These are phyloP conservation scores for Przewalskia tangutica DNA, from an alignment of 257 asterid species.

Conservation along the genomic window DNA sequence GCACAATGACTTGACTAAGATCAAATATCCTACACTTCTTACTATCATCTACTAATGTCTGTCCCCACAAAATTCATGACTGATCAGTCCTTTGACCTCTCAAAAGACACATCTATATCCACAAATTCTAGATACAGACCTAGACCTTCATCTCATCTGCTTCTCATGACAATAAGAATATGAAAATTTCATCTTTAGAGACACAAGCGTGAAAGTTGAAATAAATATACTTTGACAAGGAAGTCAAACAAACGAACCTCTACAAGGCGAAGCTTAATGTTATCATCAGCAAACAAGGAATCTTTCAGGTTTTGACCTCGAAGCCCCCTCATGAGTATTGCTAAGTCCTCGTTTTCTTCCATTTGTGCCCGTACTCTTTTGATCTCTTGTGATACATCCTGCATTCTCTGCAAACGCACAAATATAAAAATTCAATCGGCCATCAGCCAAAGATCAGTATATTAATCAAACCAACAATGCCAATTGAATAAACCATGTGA, in stretches of 20 bases:
- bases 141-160: background rate
- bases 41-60: background rate
- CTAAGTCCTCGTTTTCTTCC: conserved; percentile 92
- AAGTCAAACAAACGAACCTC: conserved; percentile 45
- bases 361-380: conserved; percentile 92
- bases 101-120: background rate
- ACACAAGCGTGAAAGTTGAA: background rate
- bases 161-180: background rate
- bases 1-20: background rate
- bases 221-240: background rate
- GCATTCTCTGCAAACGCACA: conserved; percentile 69
- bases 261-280: conserved; percentile 78
- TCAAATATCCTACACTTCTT: background rate
- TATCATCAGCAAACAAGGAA: conserved; percentile 67
- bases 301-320: conserved; percentile 92
- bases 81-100: background rate
- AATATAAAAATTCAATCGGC: conserved; percentile 6
- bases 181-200: background rate
- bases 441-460: background rate
- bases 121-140: background rate
- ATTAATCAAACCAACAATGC: background rate
- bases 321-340: conserved; percentile 90
- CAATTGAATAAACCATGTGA: background rate
- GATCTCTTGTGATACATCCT: conserved; percentile 84
- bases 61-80: background rate